phyloP scores from a whole-genome alignment of 2,329 filamentous ascomycete species.

The Dactylonectria estremocensis region DNA sequence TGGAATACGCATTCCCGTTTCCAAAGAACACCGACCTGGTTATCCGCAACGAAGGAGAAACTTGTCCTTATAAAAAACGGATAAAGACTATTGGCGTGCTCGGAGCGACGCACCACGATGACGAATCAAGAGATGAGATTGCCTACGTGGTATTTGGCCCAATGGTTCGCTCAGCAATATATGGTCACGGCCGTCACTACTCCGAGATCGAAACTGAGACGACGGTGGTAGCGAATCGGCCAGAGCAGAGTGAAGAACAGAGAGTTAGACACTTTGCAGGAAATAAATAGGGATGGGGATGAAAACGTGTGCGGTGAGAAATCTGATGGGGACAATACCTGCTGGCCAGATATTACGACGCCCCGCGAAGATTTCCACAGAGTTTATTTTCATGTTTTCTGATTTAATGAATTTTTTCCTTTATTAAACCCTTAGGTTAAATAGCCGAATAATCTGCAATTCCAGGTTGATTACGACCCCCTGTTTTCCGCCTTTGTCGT shows the following conservation, averaged over 20 bases:
- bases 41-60: too few relatives aligned
- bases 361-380: neutral
- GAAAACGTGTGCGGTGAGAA: neutral
- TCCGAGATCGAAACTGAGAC: neutral
- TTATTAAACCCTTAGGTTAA: neutral
- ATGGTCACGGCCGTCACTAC: neutral
- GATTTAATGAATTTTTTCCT: neutral
- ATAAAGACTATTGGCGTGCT: neutral
- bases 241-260: neutral
- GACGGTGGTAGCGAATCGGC: constrained; percentile 1
- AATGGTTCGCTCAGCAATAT: neutral
- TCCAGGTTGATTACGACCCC: neutral
- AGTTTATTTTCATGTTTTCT: neutral
- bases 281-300: neutral
- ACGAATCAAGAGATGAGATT: neutral
- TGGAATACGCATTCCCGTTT: neutral
- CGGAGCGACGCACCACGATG: neutral
- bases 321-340: neutral
- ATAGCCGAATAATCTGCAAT: neutral
- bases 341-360: neutral
- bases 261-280: neutral
- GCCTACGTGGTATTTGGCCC: neutral
- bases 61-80: neutral
- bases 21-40: neutral
- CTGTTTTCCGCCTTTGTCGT: neutral